phyloP scores from a whole-genome alignment of 257 asterid species.

The Scutellaria barbata region DNA sequence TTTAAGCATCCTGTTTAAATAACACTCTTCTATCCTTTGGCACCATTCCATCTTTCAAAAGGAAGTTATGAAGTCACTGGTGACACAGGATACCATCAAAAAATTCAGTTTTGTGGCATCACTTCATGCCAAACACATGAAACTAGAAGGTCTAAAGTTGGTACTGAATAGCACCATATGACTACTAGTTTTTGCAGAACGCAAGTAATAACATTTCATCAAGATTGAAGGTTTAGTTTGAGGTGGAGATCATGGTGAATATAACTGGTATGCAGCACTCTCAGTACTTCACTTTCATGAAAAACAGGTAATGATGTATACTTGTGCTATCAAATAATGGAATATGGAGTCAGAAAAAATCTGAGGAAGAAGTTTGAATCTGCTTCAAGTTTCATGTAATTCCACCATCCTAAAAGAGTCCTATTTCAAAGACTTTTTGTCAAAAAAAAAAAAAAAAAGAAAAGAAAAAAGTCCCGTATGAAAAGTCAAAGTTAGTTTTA shows the following conservation, averaged over 20 bases:
- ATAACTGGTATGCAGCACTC: too few species aligned
- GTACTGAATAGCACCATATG: not conserved
- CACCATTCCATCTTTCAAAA: constrained; percentile 2
- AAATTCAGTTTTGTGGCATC: not conserved
- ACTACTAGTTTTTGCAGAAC: constrained; percentile 16
- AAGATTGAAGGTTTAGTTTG: not conserved
- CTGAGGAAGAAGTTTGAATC: constrained; percentile 42
- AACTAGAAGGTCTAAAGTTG: not conserved
- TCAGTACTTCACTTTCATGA: not conserved
- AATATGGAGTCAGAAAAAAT: too few species aligned
- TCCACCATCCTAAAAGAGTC: not conserved
- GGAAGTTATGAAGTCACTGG: not conserved
- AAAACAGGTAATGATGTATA: not conserved
- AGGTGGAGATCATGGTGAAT: not conserved
- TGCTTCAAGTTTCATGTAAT: constrained; percentile 48
- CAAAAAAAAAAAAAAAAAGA: too few species aligned
- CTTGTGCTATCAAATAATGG: not conserved
- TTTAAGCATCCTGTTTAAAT: not conserved
- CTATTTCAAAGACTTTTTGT: too few species aligned
- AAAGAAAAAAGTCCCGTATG: too few species aligned
- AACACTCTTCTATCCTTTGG: not conserved
- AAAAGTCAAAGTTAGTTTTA: too few species aligned
- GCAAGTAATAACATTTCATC: not conserved
- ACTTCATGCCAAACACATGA: constrained; percentile 7
- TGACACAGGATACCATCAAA: constrained; percentile 2